Evolutionary conservation across 2,329 filamentous ascomycete genomes (phyloP).

Genomic region (Ophioceras dolichostomum): DNA sequence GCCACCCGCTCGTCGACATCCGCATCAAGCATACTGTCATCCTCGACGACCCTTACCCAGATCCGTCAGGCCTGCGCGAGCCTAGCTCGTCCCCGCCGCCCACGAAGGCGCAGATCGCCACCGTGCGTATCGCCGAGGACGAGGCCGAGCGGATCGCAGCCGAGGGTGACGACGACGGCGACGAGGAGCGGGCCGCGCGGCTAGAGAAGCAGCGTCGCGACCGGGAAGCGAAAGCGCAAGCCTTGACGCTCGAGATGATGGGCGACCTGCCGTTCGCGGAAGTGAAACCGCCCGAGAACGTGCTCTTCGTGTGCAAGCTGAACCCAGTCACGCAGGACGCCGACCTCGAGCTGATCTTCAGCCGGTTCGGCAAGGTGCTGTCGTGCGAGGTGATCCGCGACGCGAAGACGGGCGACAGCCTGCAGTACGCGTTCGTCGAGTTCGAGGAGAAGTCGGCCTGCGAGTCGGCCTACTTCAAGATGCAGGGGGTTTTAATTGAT

Average conservation of each 20-base stretch:
- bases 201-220: constrained; percentile 71
- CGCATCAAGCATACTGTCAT: constrained; percentile 86
- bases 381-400: constrained; percentile 95
- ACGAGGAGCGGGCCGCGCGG: constrained; percentile 56
- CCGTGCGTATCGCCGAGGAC: constrained; percentile 72
- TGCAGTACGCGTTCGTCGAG: constrained; percentile 97
- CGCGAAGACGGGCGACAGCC: constrained; percentile 81
- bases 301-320: constrained; percentile 95
- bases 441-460: constrained; percentile 88
- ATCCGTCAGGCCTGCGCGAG: constrained; percentile 64
- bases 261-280: constrained; percentile 95
- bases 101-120: constrained; percentile 74
- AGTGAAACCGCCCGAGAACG: constrained; percentile 92
- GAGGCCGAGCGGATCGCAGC: constrained; percentile 66
- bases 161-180: constrained; percentile 46
- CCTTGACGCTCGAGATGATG: constrained; percentile 93
- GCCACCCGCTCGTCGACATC: constrained; percentile 85
- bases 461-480: constrained; percentile 95
- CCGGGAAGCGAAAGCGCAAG: constrained; percentile 84
- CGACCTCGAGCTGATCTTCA: constrained; percentile 91
- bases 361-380: constrained; percentile 86
- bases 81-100: constrained; percentile 72
- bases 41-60: constrained; percentile 83
- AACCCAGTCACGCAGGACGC: constrained; percentile 94
- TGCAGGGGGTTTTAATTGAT: constrained; percentile 95